Evolutionary conservation across 2,329 filamentous ascomycete species (phyloP).

Genomic region (Monascus ruber): DNA sequence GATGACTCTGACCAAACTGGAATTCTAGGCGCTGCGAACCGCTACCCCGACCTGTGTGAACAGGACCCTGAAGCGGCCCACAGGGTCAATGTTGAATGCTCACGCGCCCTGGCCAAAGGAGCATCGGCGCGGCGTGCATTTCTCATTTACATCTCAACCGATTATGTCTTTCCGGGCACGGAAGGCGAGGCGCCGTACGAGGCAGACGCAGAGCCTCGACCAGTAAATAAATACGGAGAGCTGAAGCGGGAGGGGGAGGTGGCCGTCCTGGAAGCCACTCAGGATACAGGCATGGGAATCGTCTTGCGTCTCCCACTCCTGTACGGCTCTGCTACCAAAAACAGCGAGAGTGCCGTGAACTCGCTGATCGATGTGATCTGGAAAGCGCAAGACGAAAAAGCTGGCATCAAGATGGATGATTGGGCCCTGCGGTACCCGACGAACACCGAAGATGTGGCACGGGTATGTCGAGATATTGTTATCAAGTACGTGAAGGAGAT

Average conservation of each 20-base stretch:
- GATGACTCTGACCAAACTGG: not conserved
- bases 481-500: conserved; percentile 51
- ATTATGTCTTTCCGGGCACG: conserved; percentile 66
- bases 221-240: conserved; percentile 70
- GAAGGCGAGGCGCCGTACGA: conserved; percentile 81
- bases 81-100: conserved; percentile 63
- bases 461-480: conserved; percentile 65
- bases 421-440: conserved; percentile 79
- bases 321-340: conserved; percentile 64
- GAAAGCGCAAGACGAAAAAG: conserved; percentile 55
- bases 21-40: conserved; percentile 63
- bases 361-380: conserved; percentile 64
- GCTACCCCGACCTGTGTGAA: conserved; percentile 77
- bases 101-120: conserved; percentile 53
- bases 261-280: conserved; percentile 54
- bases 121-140: conserved; percentile 44
- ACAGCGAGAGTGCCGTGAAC: conserved; percentile 72
- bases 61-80: conserved; percentile 64
- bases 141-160: conserved; percentile 56
- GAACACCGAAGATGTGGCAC: conserved; percentile 74
- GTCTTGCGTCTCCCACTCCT: conserved; percentile 73
- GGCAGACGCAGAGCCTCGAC: conserved; percentile 48
- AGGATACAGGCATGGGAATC: conserved; percentile 46
- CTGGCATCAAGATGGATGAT: conserved; percentile 67
- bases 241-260: conserved; percentile 61